Base-by-base conservation (phyloP, 345 rosid genomes). In the Kernera saxatilis region DNA sequence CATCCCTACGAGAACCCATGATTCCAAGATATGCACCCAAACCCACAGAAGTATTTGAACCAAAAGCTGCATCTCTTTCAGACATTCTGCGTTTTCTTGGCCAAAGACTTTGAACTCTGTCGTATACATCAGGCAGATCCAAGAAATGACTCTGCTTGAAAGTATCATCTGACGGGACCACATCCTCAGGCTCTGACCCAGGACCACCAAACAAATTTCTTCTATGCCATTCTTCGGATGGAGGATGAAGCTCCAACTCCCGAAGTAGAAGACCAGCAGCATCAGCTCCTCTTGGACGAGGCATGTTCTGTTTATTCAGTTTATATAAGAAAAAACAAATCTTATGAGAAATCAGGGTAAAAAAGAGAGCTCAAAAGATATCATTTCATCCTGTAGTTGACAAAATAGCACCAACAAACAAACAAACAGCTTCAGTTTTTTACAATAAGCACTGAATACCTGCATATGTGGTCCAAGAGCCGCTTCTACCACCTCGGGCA, bases 391-490 rank as follows among this genome's bases (percentile, higher is more conserved):
- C 1, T 4, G 46, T 57, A 40, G 29, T 60, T 40, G 13, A 6
- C 68, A 54, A 59, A 30, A 43, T 19, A 40, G 37, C 36, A 51
- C 11, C 57, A 63, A 52, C 37, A 52, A 54, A 19, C 14, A 50
- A 64, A 25, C 3, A 36, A 43, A 44, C 21, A 45, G 22, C 49
- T 52, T 44, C 30, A 6, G 9, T 26, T 32, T 25, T 19, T 27
- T 4, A 39, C 36, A 33, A 46, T 78, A 86, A 27, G 3, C 21
- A 67, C 64, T 60, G 9, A 26, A 40, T 85, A 92, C 99, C 98
- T 95, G 99, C 97, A 95, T 92, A 77, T 95, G 97, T 11, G 99
- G 99, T 64, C 97, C 98, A 50, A 95, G 93, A 21, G 99, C 92
- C 48, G 98, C 99, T 86, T 92, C 98, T 67, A 95, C 99, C 64